Conservation (phyloP, 2,329 filamentous ascomycete species). For the Hyphodiscus sp. region DNA sequence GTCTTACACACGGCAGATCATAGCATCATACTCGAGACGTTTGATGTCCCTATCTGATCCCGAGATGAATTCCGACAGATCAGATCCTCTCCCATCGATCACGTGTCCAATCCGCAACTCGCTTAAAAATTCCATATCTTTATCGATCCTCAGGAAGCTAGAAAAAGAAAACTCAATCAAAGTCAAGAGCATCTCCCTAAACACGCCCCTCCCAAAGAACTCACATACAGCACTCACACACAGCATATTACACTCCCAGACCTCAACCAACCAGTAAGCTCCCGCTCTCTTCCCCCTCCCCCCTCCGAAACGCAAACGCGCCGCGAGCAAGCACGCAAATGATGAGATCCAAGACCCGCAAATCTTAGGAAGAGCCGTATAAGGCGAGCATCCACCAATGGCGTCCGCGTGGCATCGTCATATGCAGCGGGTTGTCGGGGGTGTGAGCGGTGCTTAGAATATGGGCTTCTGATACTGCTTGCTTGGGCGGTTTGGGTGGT, state of each 20-base stretch:
- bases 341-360: background rate
- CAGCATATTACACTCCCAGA: background rate
- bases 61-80: background rate
- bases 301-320: background rate
- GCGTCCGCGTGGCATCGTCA: background rate
- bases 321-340: background rate
- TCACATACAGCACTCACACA: too few relatives aligned
- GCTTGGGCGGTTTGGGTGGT: background rate
- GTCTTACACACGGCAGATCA: background rate
- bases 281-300: background rate
- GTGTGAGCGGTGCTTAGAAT: background rate
- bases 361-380: slow-evolving; percentile 1
- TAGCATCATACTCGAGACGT: background rate
- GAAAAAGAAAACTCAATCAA: too few relatives aligned
- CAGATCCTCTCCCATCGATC: background rate
- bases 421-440: background rate
- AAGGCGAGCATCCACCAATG: background rate
- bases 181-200: too few relatives aligned
- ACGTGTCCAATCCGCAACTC: too few relatives aligned
- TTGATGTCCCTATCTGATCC: background rate
- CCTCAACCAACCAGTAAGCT: background rate
- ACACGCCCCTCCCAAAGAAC: too few relatives aligned
- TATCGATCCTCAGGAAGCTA: too few relatives aligned
- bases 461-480: background rate
- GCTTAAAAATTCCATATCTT: too few relatives aligned